Evolutionary conservation across 2,329 filamentous ascomycete genomes (phyloP).

Genomic region (Neofusicoccum parvum): DNA sequence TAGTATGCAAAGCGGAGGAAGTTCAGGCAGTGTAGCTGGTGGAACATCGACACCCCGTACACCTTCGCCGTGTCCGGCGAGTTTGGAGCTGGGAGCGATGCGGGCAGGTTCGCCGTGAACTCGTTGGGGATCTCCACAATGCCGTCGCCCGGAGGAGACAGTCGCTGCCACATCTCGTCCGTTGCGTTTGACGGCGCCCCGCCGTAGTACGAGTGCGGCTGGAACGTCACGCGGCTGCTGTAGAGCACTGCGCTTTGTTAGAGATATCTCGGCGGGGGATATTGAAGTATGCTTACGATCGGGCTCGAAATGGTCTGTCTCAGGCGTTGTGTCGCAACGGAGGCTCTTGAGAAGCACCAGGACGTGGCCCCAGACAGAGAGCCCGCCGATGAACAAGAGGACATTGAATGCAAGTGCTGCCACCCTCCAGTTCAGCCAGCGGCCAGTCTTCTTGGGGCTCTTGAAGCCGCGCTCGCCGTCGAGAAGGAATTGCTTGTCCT

Average conservation of each 20-base stretch:
- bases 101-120: neutral
- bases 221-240: neutral
- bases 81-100: neutral
- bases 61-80: neutral
- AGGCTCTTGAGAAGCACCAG: neutral
- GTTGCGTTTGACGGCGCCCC: neutral
- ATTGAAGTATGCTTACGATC: neutral
- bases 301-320: neutral
- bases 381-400: neutral
- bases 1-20: constrained; percentile 37
- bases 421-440: neutral
- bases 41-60: constrained; percentile 28
- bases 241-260: neutral
- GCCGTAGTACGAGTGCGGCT: neutral
- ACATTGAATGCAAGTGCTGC: neutral
- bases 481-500: constrained; percentile 3
- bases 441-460: neutral
- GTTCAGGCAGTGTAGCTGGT: constrained; percentile 39
- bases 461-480: neutral
- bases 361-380: constrained; percentile 2
- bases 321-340: neutral
- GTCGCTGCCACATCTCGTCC: neutral
- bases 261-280: too few relatives aligned
- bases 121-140: neutral
- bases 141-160: constrained; percentile 10